Evolutionary conservation across 306 rosid genomes (phyloP), one percentile per base, ranked within the genome.

Genomic region (Malus sieversii): DNA sequence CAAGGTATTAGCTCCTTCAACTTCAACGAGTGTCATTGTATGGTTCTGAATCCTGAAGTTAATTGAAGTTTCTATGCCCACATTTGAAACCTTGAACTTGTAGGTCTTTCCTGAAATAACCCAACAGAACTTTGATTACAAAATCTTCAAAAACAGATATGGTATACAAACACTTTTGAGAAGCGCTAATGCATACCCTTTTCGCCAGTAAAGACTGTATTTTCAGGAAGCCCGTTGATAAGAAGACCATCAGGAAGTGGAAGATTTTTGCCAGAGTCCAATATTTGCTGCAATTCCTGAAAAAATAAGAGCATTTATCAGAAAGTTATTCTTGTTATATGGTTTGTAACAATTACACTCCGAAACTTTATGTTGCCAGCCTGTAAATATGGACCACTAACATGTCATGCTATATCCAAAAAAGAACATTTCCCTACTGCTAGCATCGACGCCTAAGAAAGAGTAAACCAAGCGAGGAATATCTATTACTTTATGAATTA

Each of bases 1-100:
- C 10, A 94, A 7, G 16, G 96, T 85, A 38, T 94, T 96, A 70
- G 88, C 76, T 80, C 97, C 98, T 87, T 94, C 98, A 46, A 91
- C 97, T 84, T 94, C 98, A 70, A 91, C 84, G 2, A 91, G 87
- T 23, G 70, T 89, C 85, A 94, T 48, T 0, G 32, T 44, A 71
- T 94, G 97, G 2, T 85, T 89, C 53, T 91, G 89, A 61, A 94
- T 90, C 78, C 94, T 86, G 11, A 90, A 82, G 86, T 91, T 94
- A 2, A 91, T 66, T 20, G 97, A 83, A 29, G 88, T 87, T 74
- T 85, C 62, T 68, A 86, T 33, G 0, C 98, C 96, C 60, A 90
- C 90, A 76, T 94, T 94, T 22, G 97, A 88, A 19, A 94, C 78
- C 68, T 96, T 90, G 30, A 94, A 65, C 67, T 94, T 91, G 97